Conservation (phyloP, 1,284 basidiomycete genomes). For the Austropuccinia psidii region DNA sequence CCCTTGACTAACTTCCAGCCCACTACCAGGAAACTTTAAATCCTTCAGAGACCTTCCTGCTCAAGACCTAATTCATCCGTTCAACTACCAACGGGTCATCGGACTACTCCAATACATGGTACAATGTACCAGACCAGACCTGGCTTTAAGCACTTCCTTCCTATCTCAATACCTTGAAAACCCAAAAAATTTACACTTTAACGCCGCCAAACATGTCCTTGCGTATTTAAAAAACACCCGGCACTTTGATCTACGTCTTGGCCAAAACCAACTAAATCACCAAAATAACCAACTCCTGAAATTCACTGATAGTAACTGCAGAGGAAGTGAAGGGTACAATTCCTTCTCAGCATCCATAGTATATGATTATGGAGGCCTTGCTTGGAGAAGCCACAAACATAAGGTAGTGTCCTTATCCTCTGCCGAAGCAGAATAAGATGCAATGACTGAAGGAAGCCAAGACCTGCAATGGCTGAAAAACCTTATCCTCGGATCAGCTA, state of each 20-base stretch:
- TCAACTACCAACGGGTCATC: background rate
- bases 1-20: background rate
- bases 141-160: background rate
- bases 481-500: background rate
- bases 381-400: background rate
- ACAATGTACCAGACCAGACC: constrained; percentile 7
- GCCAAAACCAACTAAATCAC: background rate
- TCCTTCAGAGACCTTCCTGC: background rate
- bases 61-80: background rate
- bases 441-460: background rate
- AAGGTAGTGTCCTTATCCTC: background rate
- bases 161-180: constrained; percentile 12
- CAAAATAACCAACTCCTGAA: background rate
- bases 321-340: background rate
- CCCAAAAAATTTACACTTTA: background rate
- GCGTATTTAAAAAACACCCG: background rate
- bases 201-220: background rate
- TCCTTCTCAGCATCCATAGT: background rate
- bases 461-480: background rate
- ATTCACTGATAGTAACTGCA: background rate
- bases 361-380: background rate
- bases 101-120: background rate
- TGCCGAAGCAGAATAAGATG: background rate
- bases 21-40: background rate
- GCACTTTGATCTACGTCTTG: background rate